phyloP scores from a whole-genome alignment of 805 yeast species.

The Kuraishia cidri region DNA sequence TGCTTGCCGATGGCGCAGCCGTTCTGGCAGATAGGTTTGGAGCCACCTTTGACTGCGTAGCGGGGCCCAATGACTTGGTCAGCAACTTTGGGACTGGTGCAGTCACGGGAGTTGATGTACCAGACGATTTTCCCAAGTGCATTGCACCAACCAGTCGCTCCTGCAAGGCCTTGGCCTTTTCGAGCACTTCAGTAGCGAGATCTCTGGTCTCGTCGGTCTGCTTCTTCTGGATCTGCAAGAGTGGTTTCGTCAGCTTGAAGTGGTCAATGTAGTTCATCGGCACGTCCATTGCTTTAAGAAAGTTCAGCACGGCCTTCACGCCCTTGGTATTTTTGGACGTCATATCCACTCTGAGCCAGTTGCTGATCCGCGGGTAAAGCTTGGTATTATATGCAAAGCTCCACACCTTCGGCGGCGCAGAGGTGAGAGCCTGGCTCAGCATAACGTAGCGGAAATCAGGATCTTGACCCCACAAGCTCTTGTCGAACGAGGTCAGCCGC shows the following conservation, averaged over 20 bases:
- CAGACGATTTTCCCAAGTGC: no score
- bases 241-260: constrained; percentile 1
- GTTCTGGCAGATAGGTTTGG: no score
- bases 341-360: constrained; percentile 7
- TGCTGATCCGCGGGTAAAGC: constrained; percentile 6
- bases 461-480: constrained; percentile 3
- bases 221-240: constrained; percentile 1
- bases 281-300: not conserved
- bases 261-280: constrained; percentile 1
- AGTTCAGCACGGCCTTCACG: constrained; percentile 1
- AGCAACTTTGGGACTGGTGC: no score
- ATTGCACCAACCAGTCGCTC: no score
- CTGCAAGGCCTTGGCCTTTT: no score
- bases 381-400: not conserved
- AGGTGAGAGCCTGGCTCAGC: not conserved
- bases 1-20: no score
- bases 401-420: constrained; percentile 5
- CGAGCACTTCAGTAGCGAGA: not conserved
- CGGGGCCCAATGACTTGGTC: no score
- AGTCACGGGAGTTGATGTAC: no score
- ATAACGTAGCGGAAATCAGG: constrained; percentile 8
- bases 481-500: no score
- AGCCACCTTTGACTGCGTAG: no score
- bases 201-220: not conserved
- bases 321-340: constrained; percentile 4